Conservation (phyloP, 371 early-diverging fungal species). For the Rhizopus arrhizus region DNA sequence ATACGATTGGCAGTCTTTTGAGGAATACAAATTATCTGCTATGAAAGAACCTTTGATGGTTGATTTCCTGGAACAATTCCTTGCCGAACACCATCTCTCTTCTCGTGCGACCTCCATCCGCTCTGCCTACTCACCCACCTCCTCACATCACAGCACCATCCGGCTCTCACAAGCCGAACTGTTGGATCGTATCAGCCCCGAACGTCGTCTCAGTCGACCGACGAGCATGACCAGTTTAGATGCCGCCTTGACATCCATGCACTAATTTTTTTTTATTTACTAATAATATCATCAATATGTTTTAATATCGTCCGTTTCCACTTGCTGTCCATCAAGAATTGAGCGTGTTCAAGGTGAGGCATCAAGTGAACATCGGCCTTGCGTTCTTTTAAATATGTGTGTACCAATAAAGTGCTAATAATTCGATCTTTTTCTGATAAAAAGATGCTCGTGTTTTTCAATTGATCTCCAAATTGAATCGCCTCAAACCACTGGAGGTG, state of each 20-base stretch:
- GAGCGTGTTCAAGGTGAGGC: slow-evolving; percentile 54
- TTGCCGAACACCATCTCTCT: slow-evolving; percentile 52
- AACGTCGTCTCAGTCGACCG: slow-evolving; percentile 26
- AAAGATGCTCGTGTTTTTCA: slow-evolving; percentile 23
- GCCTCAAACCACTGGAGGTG: slow-evolving; percentile 67
- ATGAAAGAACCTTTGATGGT: slow-evolving; percentile 84
- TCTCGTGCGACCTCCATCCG: slow-evolving; percentile 21
- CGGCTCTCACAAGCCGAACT: slow-evolving; percentile 49
- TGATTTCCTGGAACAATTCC: slow-evolving; percentile 78
- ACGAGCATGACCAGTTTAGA: slow-evolving; percentile 37
- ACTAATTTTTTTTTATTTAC: slow-evolving; percentile 13
- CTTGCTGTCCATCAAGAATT: slow-evolving; percentile 40
- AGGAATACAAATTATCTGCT: slow-evolving; percentile 79
- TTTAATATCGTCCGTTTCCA: slow-evolving; percentile 42
- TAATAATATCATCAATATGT: slow-evolving; percentile 28
- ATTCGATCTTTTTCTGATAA: slow-evolving; percentile 54
- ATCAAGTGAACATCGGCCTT: slow-evolving; percentile 39
- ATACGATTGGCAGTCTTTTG: slow-evolving; percentile 57
- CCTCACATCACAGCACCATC: slow-evolving; percentile 26
- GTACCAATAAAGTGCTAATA: slow-evolving; percentile 39
- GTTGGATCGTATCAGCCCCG: slow-evolving; percentile 39
- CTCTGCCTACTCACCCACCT: slow-evolving; percentile 28
- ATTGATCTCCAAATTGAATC: slow-evolving; percentile 44
- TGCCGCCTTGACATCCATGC: slow-evolving; percentile 30
- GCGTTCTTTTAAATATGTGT: slow-evolving; percentile 33